Evolutionary conservation across 345 rosid genomes (phyloP).

Genomic region (Isatis tinctoria): DNA sequence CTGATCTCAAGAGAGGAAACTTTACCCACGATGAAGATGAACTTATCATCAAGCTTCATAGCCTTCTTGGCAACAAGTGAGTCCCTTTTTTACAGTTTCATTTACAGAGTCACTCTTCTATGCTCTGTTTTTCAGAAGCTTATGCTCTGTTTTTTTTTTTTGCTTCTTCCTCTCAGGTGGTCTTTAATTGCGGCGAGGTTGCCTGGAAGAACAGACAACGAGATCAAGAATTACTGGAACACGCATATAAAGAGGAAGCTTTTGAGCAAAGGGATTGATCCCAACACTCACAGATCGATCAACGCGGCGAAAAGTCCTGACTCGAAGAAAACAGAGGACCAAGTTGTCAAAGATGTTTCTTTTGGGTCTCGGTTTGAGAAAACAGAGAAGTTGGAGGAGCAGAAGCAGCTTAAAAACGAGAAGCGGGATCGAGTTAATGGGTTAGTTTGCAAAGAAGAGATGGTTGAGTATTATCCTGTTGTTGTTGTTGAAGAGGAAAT

Average conservation of each 20-base stretch:
- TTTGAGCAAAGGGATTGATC: conserved; percentile 72
- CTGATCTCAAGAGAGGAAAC: conserved; percentile 66
- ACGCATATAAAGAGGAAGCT: conserved; percentile 81
- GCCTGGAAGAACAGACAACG: conserved; percentile 85
- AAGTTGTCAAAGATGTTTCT: conserved; percentile 16
- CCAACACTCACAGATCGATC: conserved; percentile 61
- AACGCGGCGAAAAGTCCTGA: conserved; percentile 27
- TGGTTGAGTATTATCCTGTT: conserved; percentile 42
- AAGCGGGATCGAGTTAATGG: conserved; percentile 2
- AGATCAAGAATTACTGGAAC: conserved; percentile 85
- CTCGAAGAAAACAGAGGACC: conserved; percentile 7
- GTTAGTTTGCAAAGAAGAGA: conserved; percentile 40
- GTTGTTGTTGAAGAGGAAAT: conserved; percentile 26
- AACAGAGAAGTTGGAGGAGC: background rate
- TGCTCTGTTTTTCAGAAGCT: background rate
- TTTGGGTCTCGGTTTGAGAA: conserved; percentile 9
- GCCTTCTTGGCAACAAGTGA: conserved; percentile 62
- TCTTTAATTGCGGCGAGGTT: conserved; percentile 77
- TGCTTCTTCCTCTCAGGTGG: conserved; percentile 47
- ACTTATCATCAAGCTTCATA: conserved; percentile 53
- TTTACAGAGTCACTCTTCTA: background rate
- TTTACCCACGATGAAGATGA: conserved; percentile 59
- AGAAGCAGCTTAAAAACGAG: background rate
- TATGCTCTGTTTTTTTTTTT: conserved; percentile 1
- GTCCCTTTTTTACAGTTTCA: background rate